A percentile compares a stretch with the other conserved stretches of the same genome.
These are phyloP conservation scores for Euphorbia pulcherrima DNA, from an alignment of 345 rosid genomes.

Conservation along the genomic window DNA sequence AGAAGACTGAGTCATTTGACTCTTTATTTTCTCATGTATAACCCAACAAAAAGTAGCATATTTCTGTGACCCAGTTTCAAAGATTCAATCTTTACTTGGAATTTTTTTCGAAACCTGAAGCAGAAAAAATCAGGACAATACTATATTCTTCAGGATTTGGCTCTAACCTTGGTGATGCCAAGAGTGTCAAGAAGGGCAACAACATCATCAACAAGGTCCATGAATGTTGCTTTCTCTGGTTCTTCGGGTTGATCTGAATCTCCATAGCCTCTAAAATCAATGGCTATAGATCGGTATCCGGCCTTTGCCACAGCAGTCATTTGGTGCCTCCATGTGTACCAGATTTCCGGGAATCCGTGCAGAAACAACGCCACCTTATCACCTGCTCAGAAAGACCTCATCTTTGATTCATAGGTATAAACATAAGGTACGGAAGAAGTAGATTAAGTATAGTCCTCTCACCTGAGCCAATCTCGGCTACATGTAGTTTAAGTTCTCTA, in stretches of 20 bases:
- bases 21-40: no score
- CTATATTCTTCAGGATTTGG: no score
- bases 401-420: no score
- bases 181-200: conserved; percentile 33
- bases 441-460: no score
- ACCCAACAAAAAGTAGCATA: no score
- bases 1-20: no score
- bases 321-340: conserved; percentile 49
- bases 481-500: conserved; percentile 17
- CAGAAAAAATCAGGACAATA: no score
- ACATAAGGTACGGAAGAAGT: no score
- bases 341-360: conserved; percentile 46
- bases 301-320: conserved; percentile 33
- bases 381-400: conserved; percentile 17
- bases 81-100: no score
- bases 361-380: conserved; percentile 31
- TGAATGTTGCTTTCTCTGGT: conserved; percentile 29
- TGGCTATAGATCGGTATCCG: conserved; percentile 28
- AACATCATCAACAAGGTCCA: conserved; percentile 30
- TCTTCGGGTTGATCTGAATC: conserved; percentile 35
- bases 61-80: no score
- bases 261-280: conserved; percentile 46
- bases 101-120: no score
- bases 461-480: conserved; percentile 16
- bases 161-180: conserved; percentile 25